These are phyloP conservation scores for Tulasnella sp. DNA, from an alignment of 768 basidiomycete species.

Conservation along the genomic window DNA sequence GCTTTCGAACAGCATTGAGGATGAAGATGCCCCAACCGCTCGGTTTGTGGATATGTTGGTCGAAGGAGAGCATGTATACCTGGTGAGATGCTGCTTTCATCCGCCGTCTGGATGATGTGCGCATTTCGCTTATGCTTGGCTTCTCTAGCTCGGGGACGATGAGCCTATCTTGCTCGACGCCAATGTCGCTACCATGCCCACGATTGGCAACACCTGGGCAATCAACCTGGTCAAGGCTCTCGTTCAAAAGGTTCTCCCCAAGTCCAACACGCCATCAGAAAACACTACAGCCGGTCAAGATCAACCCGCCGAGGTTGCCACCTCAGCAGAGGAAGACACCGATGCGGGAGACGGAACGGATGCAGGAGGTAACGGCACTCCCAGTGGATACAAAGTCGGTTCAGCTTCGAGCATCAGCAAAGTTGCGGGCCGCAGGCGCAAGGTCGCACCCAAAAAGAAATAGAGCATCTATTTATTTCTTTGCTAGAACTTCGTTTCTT, in stretches of 20 bases:
- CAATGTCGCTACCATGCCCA: constrained; percentile 54
- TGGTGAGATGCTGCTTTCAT: constrained; percentile 48
- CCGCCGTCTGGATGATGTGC: constrained; percentile 22
- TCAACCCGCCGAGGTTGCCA: constrained; percentile 26
- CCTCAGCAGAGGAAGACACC: constrained; percentile 22
- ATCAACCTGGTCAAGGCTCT: constrained; percentile 43
- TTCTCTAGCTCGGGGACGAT: constrained; percentile 58
- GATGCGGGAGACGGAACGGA: constrained; percentile 23
- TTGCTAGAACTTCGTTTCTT: neutral
- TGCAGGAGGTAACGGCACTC: neutral
- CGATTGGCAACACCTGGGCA: constrained; percentile 67
- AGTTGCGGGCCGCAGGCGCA: constrained; percentile 20
- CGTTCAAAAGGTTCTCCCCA: constrained; percentile 32
- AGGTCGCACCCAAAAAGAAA: constrained; percentile 22
- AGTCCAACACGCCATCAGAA: constrained; percentile 9
- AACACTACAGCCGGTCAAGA: neutral
- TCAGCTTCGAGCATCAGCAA: constrained; percentile 5
- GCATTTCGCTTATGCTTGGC: neutral
- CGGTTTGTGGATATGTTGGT: constrained; percentile 75
- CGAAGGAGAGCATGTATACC: constrained; percentile 66
- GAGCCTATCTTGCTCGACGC: constrained; percentile 56
- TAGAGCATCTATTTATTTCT: neutral
- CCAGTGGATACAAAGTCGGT: neutral
- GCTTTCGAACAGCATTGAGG: constrained; percentile 17
- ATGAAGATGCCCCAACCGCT: constrained; percentile 13